Base-by-base conservation (phyloP, 2,329 filamentous ascomycete genomes). In the Fusarium sulawesiense region DNA sequence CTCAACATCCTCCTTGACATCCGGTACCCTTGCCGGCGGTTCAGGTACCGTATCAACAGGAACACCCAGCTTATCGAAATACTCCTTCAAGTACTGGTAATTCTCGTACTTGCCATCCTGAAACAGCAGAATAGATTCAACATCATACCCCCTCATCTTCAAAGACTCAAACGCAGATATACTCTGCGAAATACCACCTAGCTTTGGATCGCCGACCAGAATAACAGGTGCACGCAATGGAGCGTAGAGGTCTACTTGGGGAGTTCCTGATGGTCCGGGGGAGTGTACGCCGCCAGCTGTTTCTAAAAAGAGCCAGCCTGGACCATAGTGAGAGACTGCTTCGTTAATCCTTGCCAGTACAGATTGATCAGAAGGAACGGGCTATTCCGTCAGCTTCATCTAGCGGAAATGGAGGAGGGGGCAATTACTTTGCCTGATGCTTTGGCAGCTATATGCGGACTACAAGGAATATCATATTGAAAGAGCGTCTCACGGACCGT, bases 211-310 rank as follows among this genome's bases (percentile, higher is more conserved):
- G 9, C 91, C 93, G 1, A 97, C 85, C 0, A 97, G 86, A 16
- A 96, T 80, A 2, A 91, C 87, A 0, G 93, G 93, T 2, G 92
- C 80, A n/a, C 93, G 85, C 2, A 97, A 80, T 1, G 92, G 89
- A 21, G 90, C 84, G 76, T 94, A 96, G 2, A 94, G 80, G 74
- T 97, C 93, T 4, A 90, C 92, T 76, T 97, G 93, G 0, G 91
- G 89, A 3, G 85, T 91, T 12, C 92, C 92, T 37, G 91, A 92
- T 1, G 93, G 93, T 0, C 88, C 88, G 0, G 93, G 93, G 0
- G 92, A 95, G 66, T 95, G 89, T 0, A 95, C 91, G 1, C 93
- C 93, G 1, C 93, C 93, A 2, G 93, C 93, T 3, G 93, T 96
- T 77, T 97, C 93, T 47, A 96, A 83, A 48, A 97, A 85, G 2